Base-by-base conservation (phyloP, 257 asterid genomes). In the Henckelia pumila region DNA sequence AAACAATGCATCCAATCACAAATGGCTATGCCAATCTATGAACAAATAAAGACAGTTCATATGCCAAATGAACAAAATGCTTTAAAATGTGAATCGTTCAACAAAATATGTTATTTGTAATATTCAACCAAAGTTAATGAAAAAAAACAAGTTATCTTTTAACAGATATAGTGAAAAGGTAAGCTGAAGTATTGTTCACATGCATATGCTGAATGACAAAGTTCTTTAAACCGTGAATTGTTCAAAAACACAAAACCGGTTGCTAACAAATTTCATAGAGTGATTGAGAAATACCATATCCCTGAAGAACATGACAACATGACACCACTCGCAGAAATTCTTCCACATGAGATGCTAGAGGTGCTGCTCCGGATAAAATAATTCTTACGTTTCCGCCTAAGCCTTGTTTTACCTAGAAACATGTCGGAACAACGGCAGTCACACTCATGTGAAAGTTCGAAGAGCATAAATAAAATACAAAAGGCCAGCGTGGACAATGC, bases 301-400 rank as follows among this genome's bases (percentile, higher is more conserved):
- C 99, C 76, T 93, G 99, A 75, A 91, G 96, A 72, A 90, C 95
- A 55, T 85, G 80, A 75, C 88, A 63, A 59, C 99, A 78, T 69
- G 96, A 67, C 35, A 91, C 97, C 24, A 93, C 95, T 80, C 95
- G 80, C 69, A 93, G 78, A 83, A 59, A 93, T 79, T 88, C 95
- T 75, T 93, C 99, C 28, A 93, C 95, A 67, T 93, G 96, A 29
- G 95, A 71, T 71, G 99, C 92, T 73, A 93, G 97, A 68, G 99
- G 99, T 50, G 99, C 99, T 74, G 96, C 99, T 70, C 97, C 99
- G 24, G 97, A 93, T 83, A 93, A 77, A 69, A 93, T 91, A 76
- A 90, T 70, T 37, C 99, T 83, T 28, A 93, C 99, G 3, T 77
- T 81, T 67, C 99, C 96, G 44, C 99, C 99, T 65, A 93, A 80